Conservation (phyloP, 1,139 yeast genomes). For the Geotrichum reessii region DNA sequence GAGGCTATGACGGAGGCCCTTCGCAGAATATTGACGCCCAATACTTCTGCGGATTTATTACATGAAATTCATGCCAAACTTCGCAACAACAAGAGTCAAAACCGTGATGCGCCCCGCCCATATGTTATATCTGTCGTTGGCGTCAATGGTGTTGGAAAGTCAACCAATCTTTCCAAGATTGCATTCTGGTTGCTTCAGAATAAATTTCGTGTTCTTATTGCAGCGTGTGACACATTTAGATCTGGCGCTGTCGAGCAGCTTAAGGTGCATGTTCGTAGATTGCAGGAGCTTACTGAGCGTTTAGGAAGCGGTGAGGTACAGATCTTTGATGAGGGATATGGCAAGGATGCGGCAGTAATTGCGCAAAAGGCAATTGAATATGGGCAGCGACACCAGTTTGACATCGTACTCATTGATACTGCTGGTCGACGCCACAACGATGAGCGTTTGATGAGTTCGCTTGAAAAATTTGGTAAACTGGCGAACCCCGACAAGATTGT, state of each 20-base stretch:
- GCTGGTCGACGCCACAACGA: conserved; percentile 98
- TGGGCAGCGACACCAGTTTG: conserved; percentile 62
- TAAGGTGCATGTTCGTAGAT: conserved; percentile 83
- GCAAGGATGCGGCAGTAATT: conserved; percentile 91
- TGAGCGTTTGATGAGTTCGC: conserved; percentile 89
- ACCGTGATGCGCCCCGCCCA: conserved; percentile 42
- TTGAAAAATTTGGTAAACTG: conserved; percentile 90
- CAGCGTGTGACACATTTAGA: conserved; percentile 96
- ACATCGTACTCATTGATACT: conserved; percentile 88
- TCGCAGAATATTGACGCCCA: conserved; percentile 82
- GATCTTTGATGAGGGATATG: conserved; percentile 90
- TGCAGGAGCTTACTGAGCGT: conserved; percentile 56
- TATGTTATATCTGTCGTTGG: conserved; percentile 96
- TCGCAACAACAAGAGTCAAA: conserved; percentile 30
- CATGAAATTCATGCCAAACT: conserved; percentile 64
- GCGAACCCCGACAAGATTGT: conserved; percentile 94
- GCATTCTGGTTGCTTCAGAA: conserved; percentile 95
- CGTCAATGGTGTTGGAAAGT: conserved; percentile 96
- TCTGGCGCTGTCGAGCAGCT: conserved; percentile 98
- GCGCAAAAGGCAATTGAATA: conserved; percentile 89
- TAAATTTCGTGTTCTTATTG: conserved; percentile 77
- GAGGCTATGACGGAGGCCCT: conserved; percentile 69
- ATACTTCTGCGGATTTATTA: conserved; percentile 79
- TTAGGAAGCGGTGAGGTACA: conserved; percentile 58
- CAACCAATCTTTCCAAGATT: conserved; percentile 86